Evolutionary conservation across 2,329 filamentous ascomycete genomes (phyloP), one percentile per base, ranked within the genome.

Genomic region (Helotiales sp.): DNA sequence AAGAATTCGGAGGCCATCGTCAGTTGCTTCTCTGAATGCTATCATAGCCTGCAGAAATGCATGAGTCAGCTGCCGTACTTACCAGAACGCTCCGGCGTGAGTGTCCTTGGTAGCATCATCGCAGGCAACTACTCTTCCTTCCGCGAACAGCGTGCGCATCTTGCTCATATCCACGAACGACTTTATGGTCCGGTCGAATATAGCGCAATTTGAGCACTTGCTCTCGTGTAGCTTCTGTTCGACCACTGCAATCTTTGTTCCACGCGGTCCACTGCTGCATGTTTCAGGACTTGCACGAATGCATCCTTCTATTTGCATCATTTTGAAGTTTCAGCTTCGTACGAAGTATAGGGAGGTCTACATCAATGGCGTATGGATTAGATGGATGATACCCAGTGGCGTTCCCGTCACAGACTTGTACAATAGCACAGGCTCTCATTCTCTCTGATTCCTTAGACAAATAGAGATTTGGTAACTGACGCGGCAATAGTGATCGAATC

Each of bases 71-170:
- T 89, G 2, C 65, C 74, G 46, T 63, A 54, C 4, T 66, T 69
- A 8, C 52, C 67, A 2, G 62, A 69, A 25, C 68, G 72, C 15
- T 60, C 66, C 34, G 63, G 61, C 7, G 63, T 61, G 57, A 72
- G 61, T 52, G 83, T 97, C 24, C 81, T 98, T 6, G 83, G 83
- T 31, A 79, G 84, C 36, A 81, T 96, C 36, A 77, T 96, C 53
- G 87, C 81, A 10, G 92, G 90, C 53, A 88, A 96, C 67, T 98
- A 96, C 72, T 81, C 81, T 5, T 83, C 84, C 2, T 96, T 96
- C 69, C 76, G 82, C 19, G 72, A 79, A 40, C 90, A 96, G 71
- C 83, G 92, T 52, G 76, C 81, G 12, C 87, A 72, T 58, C 67
- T 72, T 38, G 62, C 60, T 12, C 66, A 70, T 52, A 49, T 72